These are phyloP conservation scores for Yamadazyma taylorii DNA, from an alignment of 1,139 yeast genomes.

Conservation along the genomic window DNA sequence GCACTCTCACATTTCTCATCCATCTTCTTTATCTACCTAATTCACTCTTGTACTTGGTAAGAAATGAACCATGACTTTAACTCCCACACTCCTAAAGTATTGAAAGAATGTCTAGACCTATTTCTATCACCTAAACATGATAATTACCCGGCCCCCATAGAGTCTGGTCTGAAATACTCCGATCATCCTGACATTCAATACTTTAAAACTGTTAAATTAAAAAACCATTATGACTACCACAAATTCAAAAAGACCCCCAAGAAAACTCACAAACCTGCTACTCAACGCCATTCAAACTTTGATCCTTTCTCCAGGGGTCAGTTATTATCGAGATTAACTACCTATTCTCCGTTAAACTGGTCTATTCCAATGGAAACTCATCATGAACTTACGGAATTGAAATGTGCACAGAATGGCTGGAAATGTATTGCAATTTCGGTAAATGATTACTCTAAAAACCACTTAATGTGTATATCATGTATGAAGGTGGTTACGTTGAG, in stretches of 20 bases:
- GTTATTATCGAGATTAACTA: conserved; percentile 28
- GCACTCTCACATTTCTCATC: no score
- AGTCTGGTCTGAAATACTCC: conserved; percentile 15
- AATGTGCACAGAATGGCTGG: conserved; percentile 47
- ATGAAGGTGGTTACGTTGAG: conserved; percentile 28
- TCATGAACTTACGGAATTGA: conserved; percentile 28
- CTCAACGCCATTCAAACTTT: conserved; percentile 20
- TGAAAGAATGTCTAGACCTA: conserved; percentile 30
- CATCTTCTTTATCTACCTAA: no score
- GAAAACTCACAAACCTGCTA: conserved; percentile 13
- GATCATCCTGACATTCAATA: conserved; percentile 43
- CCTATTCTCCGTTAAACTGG: conserved; percentile 41
- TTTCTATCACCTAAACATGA: conserved; percentile 23
- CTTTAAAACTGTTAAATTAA: conserved; percentile 35
- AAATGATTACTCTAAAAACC: conserved; percentile 27
- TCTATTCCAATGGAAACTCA: conserved; percentile 22
- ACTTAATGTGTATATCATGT: conserved; percentile 37
- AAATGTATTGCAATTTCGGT: conserved; percentile 31
- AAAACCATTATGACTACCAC: conserved; percentile 41
- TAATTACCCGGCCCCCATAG: conserved; percentile 14
- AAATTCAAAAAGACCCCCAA: conserved; percentile 22
- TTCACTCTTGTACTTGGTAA: no score
- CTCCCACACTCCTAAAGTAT: conserved; percentile 25
- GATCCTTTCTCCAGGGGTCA: conserved; percentile 35
- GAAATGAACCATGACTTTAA: neutral